Evolutionary conservation across 768 basidiomycete species (phyloP), one percentile per base, ranked within the genome.

Genomic region (Rhizopogon vulgaris): DNA sequence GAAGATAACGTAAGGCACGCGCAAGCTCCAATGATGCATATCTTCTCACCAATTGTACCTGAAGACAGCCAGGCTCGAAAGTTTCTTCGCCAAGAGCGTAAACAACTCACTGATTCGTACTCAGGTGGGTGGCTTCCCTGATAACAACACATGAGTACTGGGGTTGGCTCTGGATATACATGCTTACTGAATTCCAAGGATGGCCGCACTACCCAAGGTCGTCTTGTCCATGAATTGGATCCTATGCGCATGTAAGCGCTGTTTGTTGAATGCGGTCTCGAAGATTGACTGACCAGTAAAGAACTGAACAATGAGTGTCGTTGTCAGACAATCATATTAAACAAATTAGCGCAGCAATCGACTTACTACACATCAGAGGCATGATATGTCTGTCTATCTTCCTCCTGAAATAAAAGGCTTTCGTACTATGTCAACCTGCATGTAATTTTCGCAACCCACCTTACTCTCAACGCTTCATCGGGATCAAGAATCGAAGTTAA

Each of bases 201-300:
- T 84, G 6, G 83, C 80, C 1, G 83, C 60, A 53, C 73, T 76
- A 4, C 82, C 82, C 7, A 85, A 65, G 2, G 83, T 85, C 2
- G 78, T 82, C 69, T 84, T 84, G 57, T 84, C 83, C 79, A 84
- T 84, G 53, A 79, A 84, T 61, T 84, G 82, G n/a, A 85, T 75
- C 76, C 82, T 79, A 53, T 24, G 14, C n/a, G 18, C 2, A 38
- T 38, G 24, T 49, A 24, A 15, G 34, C 2, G 14, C 30, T 32
- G 28, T 24, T 25, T 2, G 14, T 5, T 50, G 30, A 22, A 49
- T n/a, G 14, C 30, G 41, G 7, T 37, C 11, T 34, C 32, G 32
- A 34, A 22, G 32, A 12, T 34, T 10, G 9, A 11, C 69, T 12
- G 56, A 80, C 77, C 73, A 77, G 57, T 78, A 80, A 40, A 80